These are phyloP conservation scores for Teratosphaeria epicoccoides DNA, from an alignment of 2,329 filamentous ascomycete genomes.

Conservation along the genomic window DNA sequence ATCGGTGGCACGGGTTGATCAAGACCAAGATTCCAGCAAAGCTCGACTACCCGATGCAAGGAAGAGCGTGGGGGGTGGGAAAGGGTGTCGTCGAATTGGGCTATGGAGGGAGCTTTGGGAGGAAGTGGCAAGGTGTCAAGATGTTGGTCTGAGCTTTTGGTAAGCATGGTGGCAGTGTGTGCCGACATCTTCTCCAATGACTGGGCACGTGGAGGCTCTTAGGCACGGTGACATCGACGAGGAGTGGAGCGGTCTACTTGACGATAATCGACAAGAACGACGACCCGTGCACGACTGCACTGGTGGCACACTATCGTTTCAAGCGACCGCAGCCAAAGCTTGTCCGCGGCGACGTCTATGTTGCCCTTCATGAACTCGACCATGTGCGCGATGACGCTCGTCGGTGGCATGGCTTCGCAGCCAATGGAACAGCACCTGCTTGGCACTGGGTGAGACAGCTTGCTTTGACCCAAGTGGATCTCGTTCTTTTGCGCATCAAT, in stretches of 20 bases:
- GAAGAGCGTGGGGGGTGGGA: slow-evolving; percentile 32
- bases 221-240: no score
- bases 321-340: no score
- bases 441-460: background rate
- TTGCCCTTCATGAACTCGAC: no score
- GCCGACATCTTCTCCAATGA: background rate
- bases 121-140: slow-evolving; percentile 31
- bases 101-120: slow-evolving; percentile 32
- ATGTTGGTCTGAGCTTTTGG: slow-evolving; percentile 21
- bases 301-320: no score
- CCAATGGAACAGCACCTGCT: background rate
- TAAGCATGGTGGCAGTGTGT: slow-evolving; percentile 4
- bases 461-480: background rate
- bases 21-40: slow-evolving; percentile 70
- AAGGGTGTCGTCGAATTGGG: slow-evolving; percentile 39
- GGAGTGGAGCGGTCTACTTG: no score
- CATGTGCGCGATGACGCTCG: no score
- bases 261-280: no score
- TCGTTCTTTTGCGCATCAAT: background rate
- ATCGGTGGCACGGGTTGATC: slow-evolving; percentile 48
- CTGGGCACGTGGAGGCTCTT: no score
- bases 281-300: no score
- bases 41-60: slow-evolving; percentile 66
- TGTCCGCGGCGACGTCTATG: no score
- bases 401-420: background rate